Evolutionary conservation across 2,329 filamentous ascomycete genomes (phyloP), one percentile per base, ranked within the genome.

Genomic region (Fusarium kyushuense): DNA sequence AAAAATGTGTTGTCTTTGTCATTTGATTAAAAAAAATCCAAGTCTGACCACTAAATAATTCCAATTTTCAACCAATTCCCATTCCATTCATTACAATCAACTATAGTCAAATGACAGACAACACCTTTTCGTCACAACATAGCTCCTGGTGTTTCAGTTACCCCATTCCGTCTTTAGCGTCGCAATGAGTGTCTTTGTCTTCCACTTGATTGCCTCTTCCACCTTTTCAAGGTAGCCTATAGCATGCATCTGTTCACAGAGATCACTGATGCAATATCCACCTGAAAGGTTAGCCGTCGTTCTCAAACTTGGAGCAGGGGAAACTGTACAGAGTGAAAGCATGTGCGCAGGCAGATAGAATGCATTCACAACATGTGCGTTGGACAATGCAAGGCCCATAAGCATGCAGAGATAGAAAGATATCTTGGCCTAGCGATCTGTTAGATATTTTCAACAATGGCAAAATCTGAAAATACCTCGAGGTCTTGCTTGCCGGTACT

Each of bases 271-370:
- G 5, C 25, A 43, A 21, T 59, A 32, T 12, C 58, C 58, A 29
- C 58, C 58, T 60, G 14, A 10, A 3, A 5, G 19, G 11, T 38
- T 3, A 23, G 16, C 10, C 16, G 0, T 11, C 16, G 7, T 35
- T 35, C 8, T 35, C 33, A 11, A 4, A 3, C 1, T 1, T 0
- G 2, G 3, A 2, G 2, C 0, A 3, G 19, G 3, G 19, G 8
- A 12, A 7, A 3, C 6, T 45, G 5, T 38, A 61, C 58, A 60
- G 1, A 61, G 19, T 2, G 55, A 61, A 6, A 61, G 16, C 45
- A 61, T 61, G 2, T 61, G 55, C 33, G 58, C 55, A 1, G 58
- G 58, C 1, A 61, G 6, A 8, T 60, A 60, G 7, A 53, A 61
- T 4, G 58, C 58, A 32, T 61, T 61, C 1, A 23, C 16, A 0